Evolutionary conservation across 768 basidiomycete species (phyloP).

Genomic region (Atractiella rhizophila): DNA sequence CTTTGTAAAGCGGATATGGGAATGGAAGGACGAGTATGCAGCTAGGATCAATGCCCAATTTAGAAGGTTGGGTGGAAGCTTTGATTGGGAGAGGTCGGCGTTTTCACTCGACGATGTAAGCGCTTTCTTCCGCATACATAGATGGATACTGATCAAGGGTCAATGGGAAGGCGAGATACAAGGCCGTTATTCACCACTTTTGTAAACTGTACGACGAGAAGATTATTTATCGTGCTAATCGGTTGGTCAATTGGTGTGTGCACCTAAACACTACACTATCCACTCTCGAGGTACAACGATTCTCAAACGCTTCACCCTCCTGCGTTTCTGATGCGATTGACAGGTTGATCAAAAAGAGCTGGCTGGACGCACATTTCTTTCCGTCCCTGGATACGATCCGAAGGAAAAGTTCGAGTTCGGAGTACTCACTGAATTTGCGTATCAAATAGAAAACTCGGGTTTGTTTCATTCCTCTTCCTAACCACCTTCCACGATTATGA

Average conservation of each 20-base stretch:
- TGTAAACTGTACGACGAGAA: slow-evolving; percentile 75
- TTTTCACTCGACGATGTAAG: slow-evolving; percentile 82
- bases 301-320: not conserved
- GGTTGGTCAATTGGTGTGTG: slow-evolving; percentile 95
- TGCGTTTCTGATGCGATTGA: not conserved
- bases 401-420: slow-evolving; percentile 96
- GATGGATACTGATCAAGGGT: not conserved
- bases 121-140: not conserved
- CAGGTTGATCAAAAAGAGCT: slow-evolving; percentile 83
- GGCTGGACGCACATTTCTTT: slow-evolving; percentile 54
- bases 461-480: slow-evolving; percentile 10
- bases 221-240: slow-evolving; percentile 76
- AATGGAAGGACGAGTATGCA: slow-evolving; percentile 98
- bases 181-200: slow-evolving; percentile 76
- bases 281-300: slow-evolving; percentile 52
- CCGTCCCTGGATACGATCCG: slow-evolving; percentile 77
- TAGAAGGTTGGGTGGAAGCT: slow-evolving; percentile 65
- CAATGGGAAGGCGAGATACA: slow-evolving; percentile 35
- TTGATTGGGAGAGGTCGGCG: slow-evolving; percentile 78
- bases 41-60: slow-evolving; percentile 73
- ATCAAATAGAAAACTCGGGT: slow-evolving; percentile 67
- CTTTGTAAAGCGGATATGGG: slow-evolving; percentile 71
- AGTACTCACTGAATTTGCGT: slow-evolving; percentile 85
- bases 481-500: not conserved
- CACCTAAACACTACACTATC: slow-evolving; percentile 84